These are phyloP conservation scores for Claviceps arundinis DNA, from an alignment of 2,329 filamentous ascomycete species.

Conservation along the genomic window DNA sequence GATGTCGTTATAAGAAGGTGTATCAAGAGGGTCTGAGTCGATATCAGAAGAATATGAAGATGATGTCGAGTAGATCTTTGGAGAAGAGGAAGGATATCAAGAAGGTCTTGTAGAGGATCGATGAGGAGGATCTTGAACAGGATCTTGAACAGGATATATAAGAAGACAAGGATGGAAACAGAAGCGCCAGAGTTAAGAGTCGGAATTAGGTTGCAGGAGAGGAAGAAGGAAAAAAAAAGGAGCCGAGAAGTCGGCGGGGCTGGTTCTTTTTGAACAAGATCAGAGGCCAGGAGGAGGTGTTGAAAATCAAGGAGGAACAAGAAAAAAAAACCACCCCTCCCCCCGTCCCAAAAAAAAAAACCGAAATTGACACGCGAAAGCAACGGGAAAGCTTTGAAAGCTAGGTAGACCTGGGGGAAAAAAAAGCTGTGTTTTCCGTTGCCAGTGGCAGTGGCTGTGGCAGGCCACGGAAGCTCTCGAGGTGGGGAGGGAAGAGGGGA, in stretches of 20 bases:
- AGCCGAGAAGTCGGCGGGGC: conserved; percentile 8
- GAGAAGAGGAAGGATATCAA: no score
- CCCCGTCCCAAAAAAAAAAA: not conserved
- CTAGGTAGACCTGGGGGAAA: conserved; percentile 1
- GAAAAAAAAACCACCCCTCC: conserved; percentile 11
- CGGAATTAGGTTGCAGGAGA: not conserved
- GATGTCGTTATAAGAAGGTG: no score
- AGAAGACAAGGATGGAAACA: not conserved
- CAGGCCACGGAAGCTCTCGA: not conserved
- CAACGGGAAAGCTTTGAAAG: conserved; percentile 1
- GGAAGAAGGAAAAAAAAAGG: conserved; percentile 11
- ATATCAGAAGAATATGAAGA: not conserved
- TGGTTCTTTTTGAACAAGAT: conserved; percentile 6
- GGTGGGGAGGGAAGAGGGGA: not conserved
- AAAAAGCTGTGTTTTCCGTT: not conserved
- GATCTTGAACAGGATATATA: no score
- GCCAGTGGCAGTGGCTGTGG: not conserved
- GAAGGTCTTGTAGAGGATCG: no score
- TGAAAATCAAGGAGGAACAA: conserved; percentile 13
- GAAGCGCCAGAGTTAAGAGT: not conserved
- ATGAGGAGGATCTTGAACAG: no score
- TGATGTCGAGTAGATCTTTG: no score
- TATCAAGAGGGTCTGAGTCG: conserved; percentile 39
- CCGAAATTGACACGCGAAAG: not conserved
- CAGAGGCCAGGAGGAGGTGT: conserved; percentile 12